A percentile compares a stretch with the other conserved stretches of the same genome.
Conservation (phyloP, 257 asterid genomes). For the Galeopsis tetrahit region DNA sequence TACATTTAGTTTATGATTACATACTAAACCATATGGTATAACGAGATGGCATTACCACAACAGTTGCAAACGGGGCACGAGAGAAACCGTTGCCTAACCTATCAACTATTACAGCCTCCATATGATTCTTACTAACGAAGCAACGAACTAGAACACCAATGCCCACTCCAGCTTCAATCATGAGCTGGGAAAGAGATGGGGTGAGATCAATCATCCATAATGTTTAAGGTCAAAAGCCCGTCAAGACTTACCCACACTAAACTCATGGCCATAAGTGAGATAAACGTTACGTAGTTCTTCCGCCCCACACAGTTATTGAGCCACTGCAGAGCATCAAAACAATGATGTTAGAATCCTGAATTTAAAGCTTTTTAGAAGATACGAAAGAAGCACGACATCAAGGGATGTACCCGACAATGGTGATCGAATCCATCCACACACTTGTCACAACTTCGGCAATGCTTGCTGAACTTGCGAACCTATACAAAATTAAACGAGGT, state of each 20-base stretch:
- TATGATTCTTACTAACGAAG: constrained; percentile 63
- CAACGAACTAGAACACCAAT: constrained; percentile 88
- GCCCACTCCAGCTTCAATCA: constrained; percentile 87
- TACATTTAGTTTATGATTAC: constrained; percentile 25
- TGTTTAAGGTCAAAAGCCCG: constrained; percentile 5
- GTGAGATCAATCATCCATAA: constrained; percentile 24
- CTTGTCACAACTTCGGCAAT: constrained; percentile 99
- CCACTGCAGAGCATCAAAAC: constrained; percentile 64
- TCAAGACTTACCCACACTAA: constrained; percentile 83
- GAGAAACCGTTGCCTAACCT: constrained; percentile 97
- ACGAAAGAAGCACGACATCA: constrained; percentile 28
- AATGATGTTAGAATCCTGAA: constrained; percentile 42
- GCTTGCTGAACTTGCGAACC: constrained; percentile 98
- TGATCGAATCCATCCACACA: constrained; percentile 99
- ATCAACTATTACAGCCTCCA: constrained; percentile 90
- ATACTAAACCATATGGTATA: constrained; percentile 12
- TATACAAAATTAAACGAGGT: constrained; percentile 37
- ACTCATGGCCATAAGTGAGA: constrained; percentile 85
- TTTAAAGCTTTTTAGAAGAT: constrained; percentile 17
- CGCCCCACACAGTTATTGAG: constrained; percentile 97
- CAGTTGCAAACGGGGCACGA: constrained; percentile 94
- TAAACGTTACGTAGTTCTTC: constrained; percentile 82
- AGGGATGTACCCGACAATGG: constrained; percentile 86
- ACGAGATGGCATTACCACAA: constrained; percentile 70
- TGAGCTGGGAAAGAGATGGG: constrained; percentile 64